Evolutionary conservation across 2,329 filamentous ascomycete species (phyloP), one percentile per base, ranked within the genome.

Genomic region (Didymosphaeria variabile): DNA sequence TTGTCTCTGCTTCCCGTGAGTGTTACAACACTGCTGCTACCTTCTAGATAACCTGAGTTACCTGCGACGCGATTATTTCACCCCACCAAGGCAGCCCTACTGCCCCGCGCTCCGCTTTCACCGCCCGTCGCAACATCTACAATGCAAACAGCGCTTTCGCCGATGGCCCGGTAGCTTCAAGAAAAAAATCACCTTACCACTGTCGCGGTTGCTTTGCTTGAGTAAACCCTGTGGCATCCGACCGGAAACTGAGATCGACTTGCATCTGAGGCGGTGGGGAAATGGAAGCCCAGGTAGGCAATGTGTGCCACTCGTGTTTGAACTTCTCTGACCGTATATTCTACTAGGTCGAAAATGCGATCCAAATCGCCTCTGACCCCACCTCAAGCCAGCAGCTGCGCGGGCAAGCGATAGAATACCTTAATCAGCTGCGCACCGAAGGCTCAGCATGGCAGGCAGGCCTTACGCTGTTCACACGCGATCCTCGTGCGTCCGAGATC

Each of bases 391-490:
- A 79, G 66, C 72, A 74, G 57, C 70, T 79, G 58, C 93, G 97
- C 83, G 94, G 94, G 67, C 91, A 97, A 83, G 94, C 95, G 65
- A 91, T 92, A 77, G 88, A 93, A 57, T 96, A 91, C 79, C 84
- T 89, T 64, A 86, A 85, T 78, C 92, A 93, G 76, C 85, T 98
- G 64, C 89, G 93, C 67, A 84, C 89, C 74, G 90, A 97, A 75
- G 88, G 92, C 51, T 89, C 92, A 73, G 93, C 91, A 79, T 97
- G 94, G 92, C 93, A 97, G 79, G 88, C 92, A 71, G 97, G 94
- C 81, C 88, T 95, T 57, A 82, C 87, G 38, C 89, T 99, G 69
- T 98, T 98, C 82, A 91, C 89, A 57, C 88, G 92, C 76, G 86
- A 86, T 29, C 93, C 92, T 52, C 88, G 88, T 64, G 83, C 90